A percentile compares a stretch with the other conserved stretches of the same genome.
phyloP scores from a whole-genome alignment of 139 green algal genomes.

The Dunaliella primolecta region DNA sequence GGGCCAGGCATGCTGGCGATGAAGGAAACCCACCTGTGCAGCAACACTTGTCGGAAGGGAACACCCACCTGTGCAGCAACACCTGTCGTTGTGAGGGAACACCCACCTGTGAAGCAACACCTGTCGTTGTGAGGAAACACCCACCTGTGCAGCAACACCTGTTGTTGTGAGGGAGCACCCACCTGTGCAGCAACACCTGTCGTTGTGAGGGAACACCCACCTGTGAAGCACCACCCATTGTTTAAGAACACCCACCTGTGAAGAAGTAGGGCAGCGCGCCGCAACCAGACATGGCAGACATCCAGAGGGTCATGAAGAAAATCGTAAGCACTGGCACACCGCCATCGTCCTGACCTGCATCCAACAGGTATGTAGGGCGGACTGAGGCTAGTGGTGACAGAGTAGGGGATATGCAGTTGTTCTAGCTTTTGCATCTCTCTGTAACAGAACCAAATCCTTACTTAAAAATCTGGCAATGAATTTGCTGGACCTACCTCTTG shows the following conservation, averaged over 20 bases:
- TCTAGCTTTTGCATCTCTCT: constrained; percentile 15
- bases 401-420: not conserved
- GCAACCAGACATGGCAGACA: constrained; percentile 55
- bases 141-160: too few species aligned
- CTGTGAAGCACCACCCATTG: too few species aligned
- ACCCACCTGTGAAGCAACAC: too few species aligned
- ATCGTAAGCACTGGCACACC: constrained; percentile 34
- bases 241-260: not conserved
- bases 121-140: too few species aligned
- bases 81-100: too few species aligned
- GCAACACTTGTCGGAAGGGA: too few species aligned
- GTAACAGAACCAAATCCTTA: not conserved
- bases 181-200: too few species aligned
- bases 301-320: constrained; percentile 63
- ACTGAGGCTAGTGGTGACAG: not conserved
- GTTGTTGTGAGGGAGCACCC: too few species aligned
- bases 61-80: too few species aligned
- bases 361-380: not conserved
- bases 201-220: too few species aligned
- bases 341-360: not conserved
- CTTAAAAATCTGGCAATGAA: not conserved
- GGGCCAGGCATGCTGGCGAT: not conserved
- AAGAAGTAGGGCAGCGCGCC: constrained; percentile 72
- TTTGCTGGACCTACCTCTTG: too few species aligned
- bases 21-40: too few species aligned